Evolutionary conservation across 345 rosid species (phyloP), one percentile per base, ranked within the genome.

Genomic region (Trapa incisa): DNA sequence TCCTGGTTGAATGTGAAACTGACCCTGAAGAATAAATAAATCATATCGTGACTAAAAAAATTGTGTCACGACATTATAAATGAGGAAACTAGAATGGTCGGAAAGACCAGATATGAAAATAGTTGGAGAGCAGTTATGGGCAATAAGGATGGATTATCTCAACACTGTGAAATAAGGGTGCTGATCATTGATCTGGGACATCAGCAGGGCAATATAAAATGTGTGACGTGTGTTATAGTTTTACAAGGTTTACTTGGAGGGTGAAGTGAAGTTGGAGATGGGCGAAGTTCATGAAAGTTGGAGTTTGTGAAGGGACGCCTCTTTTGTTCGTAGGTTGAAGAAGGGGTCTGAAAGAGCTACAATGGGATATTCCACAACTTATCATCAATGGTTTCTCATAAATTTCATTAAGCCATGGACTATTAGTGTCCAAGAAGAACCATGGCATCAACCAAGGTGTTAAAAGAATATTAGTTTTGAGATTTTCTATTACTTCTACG

Each of bases 1-100:
- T 73, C 99, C 99, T 48, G 96, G 97, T 85, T 91, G 97, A 50
- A 93, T 96, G 78, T 94, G 91, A 80, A 94, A 94, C 77, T 94
- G 97, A 6, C 95, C 87, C 99, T 88, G 83, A 75, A 72, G 39
- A 22, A 22, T 22, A 2, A n/a, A 41, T 71, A 37, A 73, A 3
- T 70, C 50, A 54, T 47, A 48, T 17, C 64, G 65, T 71, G 43
- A 61, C 15, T 45, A 48, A 32, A 57, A 43, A 47, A 6, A 7
- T 38, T 37, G 67, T 39, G 0, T 64, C 50, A 65, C 32, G 32
- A 58, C 11, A 22, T 22, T 22, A 58, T 58, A 8, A 58, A 58
- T 11, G 37, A 42, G 37, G 61, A 33, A 33, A 37, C 50, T 58
- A 61, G 62, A 80, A 37, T 68, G 92, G 68, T 42, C 71, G n/a